Base-by-base conservation (phyloP, 2,329 filamentous ascomycete genomes). In the Boeremia exigua region DNA sequence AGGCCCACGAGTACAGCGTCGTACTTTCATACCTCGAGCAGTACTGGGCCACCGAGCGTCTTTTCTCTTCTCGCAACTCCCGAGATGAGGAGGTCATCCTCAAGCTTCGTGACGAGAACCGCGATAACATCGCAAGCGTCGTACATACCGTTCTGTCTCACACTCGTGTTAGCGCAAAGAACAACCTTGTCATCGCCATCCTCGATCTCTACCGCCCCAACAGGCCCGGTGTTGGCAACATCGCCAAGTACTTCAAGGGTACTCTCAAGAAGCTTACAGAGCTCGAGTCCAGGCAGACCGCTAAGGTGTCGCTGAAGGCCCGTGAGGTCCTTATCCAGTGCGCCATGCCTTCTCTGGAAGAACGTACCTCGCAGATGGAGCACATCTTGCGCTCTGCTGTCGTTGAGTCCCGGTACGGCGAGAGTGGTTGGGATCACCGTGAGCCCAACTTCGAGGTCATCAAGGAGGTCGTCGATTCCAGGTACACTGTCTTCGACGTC, bases 401-500 rank as follows among this genome's bases (percentile, higher is more conserved):
- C 19, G 87, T 97, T 7, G 92, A 99, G 77, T 96, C 93, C n/a
- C 88, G 91, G 66, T 99, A 99, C 71, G 95, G 95, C 56, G 95
- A 99, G 83, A 93, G 91, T 58, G 93, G 94, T 47, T 96, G 91
- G 90, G 94, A 97, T 62, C 95, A 99, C 80, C 86, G 95, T 64
- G 91, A 97, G 78, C 95, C 95, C 43, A 91, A 89, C 78, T 81
- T 96, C 49, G 90, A 96, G 19, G 83, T 96, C 62, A 89, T 99
- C 79, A 96, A 96, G 82, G 95, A 99, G 77, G 93, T 99, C 29
- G 92, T 99, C 48, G 95, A 99, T 78, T 98, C 95, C 50, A 96
- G 96, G 80, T 98, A 96, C 81, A 98, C 94, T 37, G 95, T 99
- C 62, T 96, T 97, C 67, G 95, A 99, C 73, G 95, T 99, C 15